These are phyloP conservation scores for Vaccinium myrtillus DNA, from an alignment of 148 eudicot species.

Conservation along the genomic window DNA sequence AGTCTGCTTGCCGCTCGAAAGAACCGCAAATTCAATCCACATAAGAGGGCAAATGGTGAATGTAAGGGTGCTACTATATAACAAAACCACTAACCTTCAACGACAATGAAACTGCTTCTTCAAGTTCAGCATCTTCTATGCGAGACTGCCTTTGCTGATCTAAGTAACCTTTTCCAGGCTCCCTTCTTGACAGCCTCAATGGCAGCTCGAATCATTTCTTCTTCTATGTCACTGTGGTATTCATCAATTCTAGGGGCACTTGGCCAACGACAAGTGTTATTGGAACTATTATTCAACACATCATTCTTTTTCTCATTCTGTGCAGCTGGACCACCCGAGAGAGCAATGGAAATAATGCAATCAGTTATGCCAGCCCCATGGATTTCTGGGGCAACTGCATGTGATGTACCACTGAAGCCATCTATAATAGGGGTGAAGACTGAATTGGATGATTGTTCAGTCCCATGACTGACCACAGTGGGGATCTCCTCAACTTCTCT, in stretches of 20 bases:
- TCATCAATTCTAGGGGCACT: conserved; percentile 58
- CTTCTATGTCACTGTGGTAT: conserved; percentile 78
- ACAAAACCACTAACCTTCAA: conserved; percentile 55
- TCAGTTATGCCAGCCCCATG: conserved; percentile 54
- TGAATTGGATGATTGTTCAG: conserved; percentile 43
- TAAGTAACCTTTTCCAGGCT: conserved; percentile 43
- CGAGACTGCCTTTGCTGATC: conserved; percentile 39
- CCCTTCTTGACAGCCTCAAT: conserved; percentile 87
- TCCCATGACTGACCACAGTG: conserved; percentile 73
- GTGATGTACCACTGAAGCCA: conserved; percentile 57
- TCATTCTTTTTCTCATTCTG: conserved; percentile 24
- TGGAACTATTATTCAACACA: conserved; percentile 17
- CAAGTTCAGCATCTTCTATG: conserved; percentile 55
- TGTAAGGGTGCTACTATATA: neutral
- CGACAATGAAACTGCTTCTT: conserved; percentile 68
- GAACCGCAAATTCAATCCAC: neutral
- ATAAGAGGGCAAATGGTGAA: conserved; percentile 8
- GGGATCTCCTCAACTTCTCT: conserved; percentile 88
- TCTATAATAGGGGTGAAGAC: conserved; percentile 58
- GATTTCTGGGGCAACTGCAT: conserved; percentile 50
- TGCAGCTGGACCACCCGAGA: conserved; percentile 20
- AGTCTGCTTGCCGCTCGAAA: no score
- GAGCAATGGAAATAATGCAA: conserved; percentile 29
- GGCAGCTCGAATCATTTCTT: conserved; percentile 93
- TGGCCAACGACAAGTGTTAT: conserved; percentile 29